phyloP scores from a whole-genome alignment of 768 basidiomycete genomes.

The Mycena filopes region DNA sequence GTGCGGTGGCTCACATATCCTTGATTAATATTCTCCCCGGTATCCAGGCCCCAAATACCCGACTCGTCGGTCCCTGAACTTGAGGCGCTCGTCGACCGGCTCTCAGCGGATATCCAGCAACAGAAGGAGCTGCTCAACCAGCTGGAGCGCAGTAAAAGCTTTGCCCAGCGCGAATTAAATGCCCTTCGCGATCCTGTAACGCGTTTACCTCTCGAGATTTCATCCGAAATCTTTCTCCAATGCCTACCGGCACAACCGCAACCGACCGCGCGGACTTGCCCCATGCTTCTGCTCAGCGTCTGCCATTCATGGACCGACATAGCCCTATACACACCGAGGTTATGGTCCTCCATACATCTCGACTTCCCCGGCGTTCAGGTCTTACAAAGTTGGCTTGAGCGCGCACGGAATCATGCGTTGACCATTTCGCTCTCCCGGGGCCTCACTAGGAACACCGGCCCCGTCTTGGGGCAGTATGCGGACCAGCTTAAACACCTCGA shows the following conservation, averaged over 20 bases:
- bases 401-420: not conserved
- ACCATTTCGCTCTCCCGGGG: not conserved
- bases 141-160: not conserved
- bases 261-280: not conserved
- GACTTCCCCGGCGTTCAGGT: not conserved
- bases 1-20: no score
- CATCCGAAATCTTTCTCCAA: not conserved
- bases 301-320: not conserved
- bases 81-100: not conserved
- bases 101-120: not conserved
- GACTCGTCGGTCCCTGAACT: not conserved
- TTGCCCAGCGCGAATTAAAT: not conserved
- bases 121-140: not conserved
- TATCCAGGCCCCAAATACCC: no score
- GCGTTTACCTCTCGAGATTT: not conserved
- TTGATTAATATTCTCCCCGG: no score
- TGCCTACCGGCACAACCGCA: not conserved
- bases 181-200: not conserved
- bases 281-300: not conserved
- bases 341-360: not conserved
- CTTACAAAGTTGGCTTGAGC: not conserved
- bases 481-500: not conserved
- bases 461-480: no score
- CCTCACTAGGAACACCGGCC: no score
- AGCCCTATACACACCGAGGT: not conserved